Percentiles rank a stretch among this genome's conserved stretches.
Conservation (phyloP, 164 flowering plant genomes). For the Stephania yunnanensis region DNA sequence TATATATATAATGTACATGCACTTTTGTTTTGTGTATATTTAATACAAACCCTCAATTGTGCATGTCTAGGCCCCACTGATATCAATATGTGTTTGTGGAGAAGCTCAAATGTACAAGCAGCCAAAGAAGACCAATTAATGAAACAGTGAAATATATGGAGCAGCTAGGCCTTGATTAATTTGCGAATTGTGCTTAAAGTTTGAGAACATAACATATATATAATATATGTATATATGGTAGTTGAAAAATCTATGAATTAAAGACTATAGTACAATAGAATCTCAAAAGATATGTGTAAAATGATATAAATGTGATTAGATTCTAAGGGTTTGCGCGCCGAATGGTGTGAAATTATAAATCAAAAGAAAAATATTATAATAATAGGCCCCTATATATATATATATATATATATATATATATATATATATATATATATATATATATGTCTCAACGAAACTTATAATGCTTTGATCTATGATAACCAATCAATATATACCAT, state of each 20-base stretch:
- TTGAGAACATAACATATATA: too few relatives aligned
- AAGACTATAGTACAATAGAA: background rate
- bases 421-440: too few relatives aligned
- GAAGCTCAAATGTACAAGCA: background rate
- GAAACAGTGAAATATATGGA: background rate
- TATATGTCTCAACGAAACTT: too few relatives aligned
- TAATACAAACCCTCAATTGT: background rate
- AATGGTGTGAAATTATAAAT: background rate
- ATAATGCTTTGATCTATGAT: too few relatives aligned
- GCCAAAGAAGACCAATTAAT: background rate
- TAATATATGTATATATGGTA: background rate
- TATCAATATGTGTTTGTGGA: background rate
- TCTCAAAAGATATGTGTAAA: background rate
- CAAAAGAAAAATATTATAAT: too few relatives aligned
- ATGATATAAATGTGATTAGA: constrained; percentile 2
- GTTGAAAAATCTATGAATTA: background rate
- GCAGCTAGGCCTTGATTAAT: background rate
- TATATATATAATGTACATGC: background rate
- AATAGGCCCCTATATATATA: too few relatives aligned
- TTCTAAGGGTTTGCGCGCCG: constrained; percentile 8
- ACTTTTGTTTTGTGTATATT: background rate
- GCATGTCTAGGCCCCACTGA: background rate
- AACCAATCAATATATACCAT: too few relatives aligned
- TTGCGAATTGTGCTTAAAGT: too few relatives aligned
- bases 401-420: too few relatives aligned